Conservation (phyloP, 345 rosid species). For the Corchorus capsularis region DNA sequence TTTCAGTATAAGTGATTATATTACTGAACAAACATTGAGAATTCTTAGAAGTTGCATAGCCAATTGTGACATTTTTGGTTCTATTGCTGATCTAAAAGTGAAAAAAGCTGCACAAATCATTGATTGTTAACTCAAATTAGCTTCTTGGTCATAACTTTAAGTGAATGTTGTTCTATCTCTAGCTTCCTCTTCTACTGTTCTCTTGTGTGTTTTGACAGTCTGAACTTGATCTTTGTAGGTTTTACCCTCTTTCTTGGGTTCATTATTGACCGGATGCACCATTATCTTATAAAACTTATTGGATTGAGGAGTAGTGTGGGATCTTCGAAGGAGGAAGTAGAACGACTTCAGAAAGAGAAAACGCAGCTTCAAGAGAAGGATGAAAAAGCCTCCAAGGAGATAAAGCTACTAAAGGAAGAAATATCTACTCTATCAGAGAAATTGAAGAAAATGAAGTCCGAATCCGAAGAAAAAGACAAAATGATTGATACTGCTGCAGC, state of each 20-base stretch:
- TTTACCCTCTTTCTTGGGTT: slow-evolving; percentile 87
- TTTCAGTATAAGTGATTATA: not conserved
- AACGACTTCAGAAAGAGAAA: slow-evolving; percentile 61
- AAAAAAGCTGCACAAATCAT: not conserved
- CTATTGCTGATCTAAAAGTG: not conserved
- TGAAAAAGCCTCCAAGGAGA: slow-evolving; percentile 60
- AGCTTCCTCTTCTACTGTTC: not conserved
- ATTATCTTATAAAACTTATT: slow-evolving; percentile 71
- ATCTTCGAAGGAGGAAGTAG: slow-evolving; percentile 66
- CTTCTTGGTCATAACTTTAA: not conserved
- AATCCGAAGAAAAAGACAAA: slow-evolving; percentile 67
- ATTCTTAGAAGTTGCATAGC: not conserved
- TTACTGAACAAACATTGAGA: not conserved
- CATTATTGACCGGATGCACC: slow-evolving; percentile 80
- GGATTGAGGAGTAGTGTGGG: slow-evolving; percentile 56
- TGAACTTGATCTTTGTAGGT: slow-evolving; percentile 54
- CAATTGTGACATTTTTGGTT: not conserved
- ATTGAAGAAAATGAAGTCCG: slow-evolving; percentile 66
- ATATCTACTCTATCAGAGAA: slow-evolving; percentile 44
- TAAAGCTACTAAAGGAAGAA: slow-evolving; percentile 55
- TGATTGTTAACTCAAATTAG: not conserved
- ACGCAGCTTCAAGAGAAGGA: slow-evolving; percentile 61
- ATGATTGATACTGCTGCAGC: slow-evolving; percentile 76
- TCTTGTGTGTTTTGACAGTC: slow-evolving; percentile 12
- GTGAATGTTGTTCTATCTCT: not conserved